Conservation (phyloP, 163 green algal genomes). For the Chlamydomonas reinhardtii region DNA sequence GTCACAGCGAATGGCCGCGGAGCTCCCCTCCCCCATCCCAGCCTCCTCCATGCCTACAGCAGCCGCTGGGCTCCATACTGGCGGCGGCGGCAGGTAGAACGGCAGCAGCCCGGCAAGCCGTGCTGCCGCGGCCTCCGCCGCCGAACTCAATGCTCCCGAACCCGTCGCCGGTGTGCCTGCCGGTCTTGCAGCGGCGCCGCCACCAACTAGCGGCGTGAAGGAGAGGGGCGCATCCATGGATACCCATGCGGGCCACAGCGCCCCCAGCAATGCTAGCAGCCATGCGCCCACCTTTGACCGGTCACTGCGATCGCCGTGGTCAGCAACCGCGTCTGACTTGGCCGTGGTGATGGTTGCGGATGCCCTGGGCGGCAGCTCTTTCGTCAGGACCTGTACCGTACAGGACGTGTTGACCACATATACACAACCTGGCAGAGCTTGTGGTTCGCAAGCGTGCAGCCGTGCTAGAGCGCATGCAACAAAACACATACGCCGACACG, state of each 20-base stretch:
- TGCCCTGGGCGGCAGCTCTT: background rate
- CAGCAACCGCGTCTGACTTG: background rate
- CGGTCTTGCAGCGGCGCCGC: too few relatives aligned
- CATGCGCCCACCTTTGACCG: background rate
- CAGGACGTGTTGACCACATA: too few relatives aligned
- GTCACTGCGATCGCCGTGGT: background rate
- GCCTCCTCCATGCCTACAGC: background rate
- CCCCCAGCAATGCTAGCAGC: constrained; percentile 9
- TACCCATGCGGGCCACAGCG: constrained; percentile 16
- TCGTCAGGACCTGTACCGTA: constrained; percentile 9
- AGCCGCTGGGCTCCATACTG: background rate
- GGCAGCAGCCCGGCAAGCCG: background rate
- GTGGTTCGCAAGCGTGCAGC: too few relatives aligned
- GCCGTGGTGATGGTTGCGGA: background rate
- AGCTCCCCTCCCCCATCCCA: background rate
- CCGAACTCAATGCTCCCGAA: background rate
- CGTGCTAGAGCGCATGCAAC: too few relatives aligned
- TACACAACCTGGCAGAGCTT: too few relatives aligned
- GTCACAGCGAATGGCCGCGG: too few relatives aligned
- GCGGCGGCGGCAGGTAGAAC: background rate
- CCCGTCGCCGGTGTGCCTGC: background rate
- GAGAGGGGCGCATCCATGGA: too few relatives aligned
- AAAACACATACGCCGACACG: background rate
- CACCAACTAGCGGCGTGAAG: too few relatives aligned
- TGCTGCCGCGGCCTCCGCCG: too few relatives aligned